These are phyloP conservation scores for Candolleomyces aberdarensis DNA, from an alignment of 768 basidiomycete species.

Conservation along the genomic window DNA sequence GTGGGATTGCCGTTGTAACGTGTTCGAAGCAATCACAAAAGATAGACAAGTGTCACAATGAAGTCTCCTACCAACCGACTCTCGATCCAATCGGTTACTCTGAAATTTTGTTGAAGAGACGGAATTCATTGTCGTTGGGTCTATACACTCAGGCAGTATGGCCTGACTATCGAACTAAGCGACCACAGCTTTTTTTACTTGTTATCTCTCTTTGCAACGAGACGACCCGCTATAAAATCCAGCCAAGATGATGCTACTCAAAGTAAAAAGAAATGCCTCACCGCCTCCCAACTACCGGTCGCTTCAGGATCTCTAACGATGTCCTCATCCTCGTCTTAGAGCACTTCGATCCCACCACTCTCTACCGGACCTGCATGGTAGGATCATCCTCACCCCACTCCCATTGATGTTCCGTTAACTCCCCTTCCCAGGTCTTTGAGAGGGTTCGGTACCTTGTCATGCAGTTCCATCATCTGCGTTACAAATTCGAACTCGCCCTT, in stretches of 20 bases:
- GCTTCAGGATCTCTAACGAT: conserved; percentile 51
- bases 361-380: conserved; percentile 48
- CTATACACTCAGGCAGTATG: conserved; percentile 29
- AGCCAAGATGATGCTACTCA: conserved; percentile 23
- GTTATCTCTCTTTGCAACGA: conserved; percentile 38
- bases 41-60: conserved; percentile 43
- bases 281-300: conserved; percentile 39
- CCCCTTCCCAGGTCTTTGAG: conserved; percentile 37
- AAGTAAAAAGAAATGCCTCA: conserved; percentile 43
- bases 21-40: conserved; percentile 40
- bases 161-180: conserved; percentile 35
- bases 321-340: conserved; percentile 47
- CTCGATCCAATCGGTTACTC: conserved; percentile 36
- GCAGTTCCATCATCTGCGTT: conserved; percentile 46
- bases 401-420: conserved; percentile 6
- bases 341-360: conserved; percentile 44
- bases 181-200: conserved; percentile 43
- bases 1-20: conserved; percentile 30
- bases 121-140: conserved; percentile 25
- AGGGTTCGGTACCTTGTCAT: conserved; percentile 43
- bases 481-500: conserved; percentile 46
- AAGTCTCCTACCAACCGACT: conserved; percentile 46
- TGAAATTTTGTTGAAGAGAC: conserved; percentile 37
- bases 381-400: conserved; percentile 9
- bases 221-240: conserved; percentile 46